phyloP scores from a whole-genome alignment of 495 filamentous ascomycete genomes.

The Cercophora newfieldiana region DNA sequence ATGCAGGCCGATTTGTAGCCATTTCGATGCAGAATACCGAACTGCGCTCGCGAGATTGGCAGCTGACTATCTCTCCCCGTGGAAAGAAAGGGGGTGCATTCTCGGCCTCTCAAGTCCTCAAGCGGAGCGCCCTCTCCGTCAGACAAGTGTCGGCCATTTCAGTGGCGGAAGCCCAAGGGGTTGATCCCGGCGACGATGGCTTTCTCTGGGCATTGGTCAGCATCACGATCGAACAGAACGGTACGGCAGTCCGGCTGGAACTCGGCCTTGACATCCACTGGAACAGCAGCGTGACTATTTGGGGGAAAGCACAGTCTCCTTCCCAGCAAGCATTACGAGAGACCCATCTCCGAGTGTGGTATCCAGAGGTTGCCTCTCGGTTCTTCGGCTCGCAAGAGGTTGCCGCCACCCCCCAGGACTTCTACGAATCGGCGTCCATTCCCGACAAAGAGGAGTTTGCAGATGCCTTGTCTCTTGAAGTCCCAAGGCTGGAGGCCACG shows the following conservation, averaged over 20 bases:
- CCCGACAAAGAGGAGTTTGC: constrained; percentile 30
- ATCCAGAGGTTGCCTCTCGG: constrained; percentile 18
- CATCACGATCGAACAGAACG: constrained; percentile 21
- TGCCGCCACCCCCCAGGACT: constrained; percentile 41
- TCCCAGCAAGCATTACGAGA: constrained; percentile 25
- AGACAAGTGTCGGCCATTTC: constrained; percentile 8
- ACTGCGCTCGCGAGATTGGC: constrained; percentile 3
- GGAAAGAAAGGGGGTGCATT: neutral
- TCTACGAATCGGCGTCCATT: constrained; percentile 46
- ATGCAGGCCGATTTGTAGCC: constrained; percentile 16
- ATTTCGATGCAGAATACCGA: neutral
- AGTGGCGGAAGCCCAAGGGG: constrained; percentile 14
- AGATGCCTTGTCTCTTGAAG: constrained; percentile 23
- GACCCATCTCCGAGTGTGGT: constrained; percentile 30
- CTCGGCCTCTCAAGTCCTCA: constrained; percentile 10
- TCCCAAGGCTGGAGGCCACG: constrained; percentile 33
- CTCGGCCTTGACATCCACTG: constrained; percentile 27
- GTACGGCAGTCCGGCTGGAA: constrained; percentile 12
- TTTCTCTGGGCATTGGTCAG: constrained; percentile 28
- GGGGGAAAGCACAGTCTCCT: constrained; percentile 15
- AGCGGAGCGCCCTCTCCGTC: constrained; percentile 4
- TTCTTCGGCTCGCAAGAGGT: neutral
- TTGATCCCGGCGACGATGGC: constrained; percentile 21
- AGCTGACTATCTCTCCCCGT: constrained; percentile 18
- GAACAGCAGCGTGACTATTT: constrained; percentile 25